A percentile compares a stretch with the other conserved stretches of the same genome.
Conservation (phyloP, 768 basidiomycete species). For the Russula dissimulans region DNA sequence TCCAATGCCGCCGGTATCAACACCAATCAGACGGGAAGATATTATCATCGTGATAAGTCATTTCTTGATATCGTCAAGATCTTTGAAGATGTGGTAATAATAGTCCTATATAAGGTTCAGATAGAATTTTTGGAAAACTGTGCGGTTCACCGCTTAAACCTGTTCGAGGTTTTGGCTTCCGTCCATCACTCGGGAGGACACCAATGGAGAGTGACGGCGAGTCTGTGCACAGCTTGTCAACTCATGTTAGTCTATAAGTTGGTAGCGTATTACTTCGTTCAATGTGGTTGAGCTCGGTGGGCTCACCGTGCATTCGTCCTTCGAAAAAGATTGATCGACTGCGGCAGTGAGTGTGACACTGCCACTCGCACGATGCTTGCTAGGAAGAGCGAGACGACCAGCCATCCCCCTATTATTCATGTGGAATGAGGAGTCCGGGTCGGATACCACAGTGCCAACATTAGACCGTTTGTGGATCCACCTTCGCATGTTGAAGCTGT, state of each 20-base stretch:
- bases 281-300: background rate
- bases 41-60: too few relatives aligned
- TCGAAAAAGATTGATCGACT: background rate
- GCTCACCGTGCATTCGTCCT: background rate
- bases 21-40: too few relatives aligned
- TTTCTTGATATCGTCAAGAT: too few relatives aligned
- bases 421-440: background rate
- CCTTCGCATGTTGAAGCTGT: constrained; percentile 1
- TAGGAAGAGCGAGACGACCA: background rate
- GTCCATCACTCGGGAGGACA: background rate
- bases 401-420: background rate
- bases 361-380: background rate
- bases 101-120: background rate
- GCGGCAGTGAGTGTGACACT: background rate
- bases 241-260: background rate
- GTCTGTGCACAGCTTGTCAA: background rate
- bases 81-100: too few relatives aligned
- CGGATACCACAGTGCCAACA: background rate
- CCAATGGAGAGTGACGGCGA: background rate
- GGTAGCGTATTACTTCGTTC: background rate
- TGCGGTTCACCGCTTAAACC: background rate
- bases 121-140: background rate
- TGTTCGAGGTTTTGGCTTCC: background rate
- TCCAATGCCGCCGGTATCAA: too few relatives aligned
- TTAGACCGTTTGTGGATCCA: background rate